Percentiles rank a stretch among this genome's conserved stretches.
phyloP scores from a whole-genome alignment of 2,329 filamentous ascomycete genomes.

The Polychaeton citri region DNA sequence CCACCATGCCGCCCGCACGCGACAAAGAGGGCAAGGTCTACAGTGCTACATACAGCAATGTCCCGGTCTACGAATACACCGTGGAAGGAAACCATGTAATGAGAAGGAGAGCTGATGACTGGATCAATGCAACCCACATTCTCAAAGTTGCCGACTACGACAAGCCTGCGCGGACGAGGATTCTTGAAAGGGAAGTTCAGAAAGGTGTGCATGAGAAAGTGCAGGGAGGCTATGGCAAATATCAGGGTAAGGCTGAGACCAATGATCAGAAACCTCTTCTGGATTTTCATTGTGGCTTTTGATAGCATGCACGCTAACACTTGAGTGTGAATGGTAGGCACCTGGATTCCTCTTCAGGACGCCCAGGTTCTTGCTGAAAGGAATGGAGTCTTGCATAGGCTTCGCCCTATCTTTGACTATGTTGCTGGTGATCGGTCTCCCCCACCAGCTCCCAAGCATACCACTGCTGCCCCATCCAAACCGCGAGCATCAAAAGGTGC shows the following conservation, averaged over 20 bases:
- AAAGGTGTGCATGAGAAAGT: slow-evolving; percentile 96
- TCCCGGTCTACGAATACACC: slow-evolving; percentile 89
- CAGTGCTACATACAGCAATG: slow-evolving; percentile 62
- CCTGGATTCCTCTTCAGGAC: slow-evolving; percentile 82
- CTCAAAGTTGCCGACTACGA: slow-evolving; percentile 94
- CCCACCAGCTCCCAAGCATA: slow-evolving; percentile 85
- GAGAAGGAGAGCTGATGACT: slow-evolving; percentile 83
- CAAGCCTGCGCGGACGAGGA: slow-evolving; percentile 87
- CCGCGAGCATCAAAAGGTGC: slow-evolving; percentile 56
- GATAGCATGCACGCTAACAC: too few species aligned
- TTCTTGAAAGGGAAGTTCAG: slow-evolving; percentile 91
- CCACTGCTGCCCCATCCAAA: slow-evolving; percentile 55
- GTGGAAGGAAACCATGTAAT: slow-evolving; percentile 87
- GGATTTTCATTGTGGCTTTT: too few species aligned
- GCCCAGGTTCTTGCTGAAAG: slow-evolving; percentile 72
- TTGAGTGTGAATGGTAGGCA: slow-evolving; percentile 47
- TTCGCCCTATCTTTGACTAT: slow-evolving; percentile 82
- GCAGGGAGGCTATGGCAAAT: slow-evolving; percentile 96
- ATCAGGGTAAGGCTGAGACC: slow-evolving; percentile 84
- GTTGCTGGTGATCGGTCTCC: slow-evolving; percentile 74
- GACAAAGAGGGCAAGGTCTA: slow-evolving; percentile 35
- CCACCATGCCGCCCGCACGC: slow-evolving; percentile 11
- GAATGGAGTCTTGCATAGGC: slow-evolving; percentile 72
- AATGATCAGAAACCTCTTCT: too few species aligned
- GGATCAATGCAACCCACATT: slow-evolving; percentile 99